Base-by-base conservation (phyloP, 306 rosid species). In the Hippophae gyantsensis region DNA sequence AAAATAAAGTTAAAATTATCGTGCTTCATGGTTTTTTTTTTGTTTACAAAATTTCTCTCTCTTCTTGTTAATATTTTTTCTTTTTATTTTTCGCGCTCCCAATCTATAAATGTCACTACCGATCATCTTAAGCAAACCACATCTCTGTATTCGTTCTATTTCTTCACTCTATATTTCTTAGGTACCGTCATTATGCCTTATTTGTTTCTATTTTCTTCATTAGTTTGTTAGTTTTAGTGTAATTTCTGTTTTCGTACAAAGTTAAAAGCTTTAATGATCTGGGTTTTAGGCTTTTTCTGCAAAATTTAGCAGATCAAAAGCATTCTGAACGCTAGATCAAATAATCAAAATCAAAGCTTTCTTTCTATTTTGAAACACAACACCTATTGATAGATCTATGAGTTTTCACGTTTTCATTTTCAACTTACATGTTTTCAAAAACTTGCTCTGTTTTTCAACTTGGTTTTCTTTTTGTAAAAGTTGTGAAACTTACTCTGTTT, bases 71-170 rank as follows among this genome's bases (percentile, higher is more conserved):
- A 18, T 32, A 32, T 18, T 3, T 40, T 40, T 50, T n/a, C 25
- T 50, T 43, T 3, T 26, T 10, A 56, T 1, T 13, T 40, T 58
- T 64, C 57, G 50, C 52, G 61, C 60, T 45, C 23, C 48, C 26
- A 6, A 53, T 48, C 77, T 66, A 66, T 61, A 72, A 72, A 72
- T 56, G 6, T 13, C 45, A 51, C 48, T 60, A 53, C 3, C 60
- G 18, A 61, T 58, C 14, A 26, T 60, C 55, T 7, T 7, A 32
- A 9, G 13, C 54, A 48, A 65, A 61, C 13, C 66, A 64, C 65
- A 9, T 12, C 53, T 52, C 9, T 44, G 40, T 4, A 4, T 23
- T 64, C 18, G 5, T 8, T 53, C 13, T 32, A 32, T 32, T 32
- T 9, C 32, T 1, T 48, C 60, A 40, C 32, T 59, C 50, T 11